A percentile compares a stretch with the other conserved stretches of the same genome.
Conservation (phyloP, 805 yeast species). For the Candida railenensis region DNA sequence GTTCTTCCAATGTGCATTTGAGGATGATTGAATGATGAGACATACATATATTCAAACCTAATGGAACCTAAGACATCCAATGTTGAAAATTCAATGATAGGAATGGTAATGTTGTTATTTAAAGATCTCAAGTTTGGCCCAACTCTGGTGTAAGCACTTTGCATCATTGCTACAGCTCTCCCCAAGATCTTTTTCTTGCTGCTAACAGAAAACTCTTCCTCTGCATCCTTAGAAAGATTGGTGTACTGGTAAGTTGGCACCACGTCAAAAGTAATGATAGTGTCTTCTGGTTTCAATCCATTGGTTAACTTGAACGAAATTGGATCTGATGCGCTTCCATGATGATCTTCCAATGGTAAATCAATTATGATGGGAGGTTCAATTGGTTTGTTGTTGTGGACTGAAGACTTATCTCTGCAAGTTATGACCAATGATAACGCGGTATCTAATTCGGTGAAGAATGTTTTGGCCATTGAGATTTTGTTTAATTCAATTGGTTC, state of each 20-base stretch:
- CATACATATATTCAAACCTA: slow-evolving; percentile 70
- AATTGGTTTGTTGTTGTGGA: slow-evolving; percentile 21
- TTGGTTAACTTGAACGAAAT: slow-evolving; percentile 64
- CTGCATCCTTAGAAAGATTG: slow-evolving; percentile 6
- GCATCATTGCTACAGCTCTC: slow-evolving; percentile 76
- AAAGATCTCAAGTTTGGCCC: slow-evolving; percentile 68
- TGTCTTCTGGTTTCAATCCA: slow-evolving; percentile 46
- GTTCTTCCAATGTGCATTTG: slow-evolving; percentile 63
- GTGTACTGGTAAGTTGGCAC: slow-evolving; percentile 79
- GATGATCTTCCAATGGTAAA: slow-evolving; percentile 79
- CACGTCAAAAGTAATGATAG: slow-evolving; percentile 73
- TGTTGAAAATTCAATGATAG: slow-evolving; percentile 70
- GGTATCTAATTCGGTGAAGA: slow-evolving; percentile 83
- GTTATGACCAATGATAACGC: slow-evolving; percentile 74
- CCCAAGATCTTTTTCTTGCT: slow-evolving; percentile 49
- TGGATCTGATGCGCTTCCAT: slow-evolving; percentile 68
- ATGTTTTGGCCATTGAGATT: slow-evolving; percentile 74
- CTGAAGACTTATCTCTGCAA: slow-evolving; percentile 24
- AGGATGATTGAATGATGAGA: slow-evolving; percentile 71
- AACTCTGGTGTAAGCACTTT: slow-evolving; percentile 60
- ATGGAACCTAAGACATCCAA: slow-evolving; percentile 76
- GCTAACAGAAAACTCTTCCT: neutral
- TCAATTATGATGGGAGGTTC: slow-evolving; percentile 68
- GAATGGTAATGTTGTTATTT: slow-evolving; percentile 63
- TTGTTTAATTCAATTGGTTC: slow-evolving; percentile 67